Percentiles rank a stretch among this genome's conserved stretches.
Conservation (phyloP, 169 alveolate genomes). For the Plasmodium ovale region DNA sequence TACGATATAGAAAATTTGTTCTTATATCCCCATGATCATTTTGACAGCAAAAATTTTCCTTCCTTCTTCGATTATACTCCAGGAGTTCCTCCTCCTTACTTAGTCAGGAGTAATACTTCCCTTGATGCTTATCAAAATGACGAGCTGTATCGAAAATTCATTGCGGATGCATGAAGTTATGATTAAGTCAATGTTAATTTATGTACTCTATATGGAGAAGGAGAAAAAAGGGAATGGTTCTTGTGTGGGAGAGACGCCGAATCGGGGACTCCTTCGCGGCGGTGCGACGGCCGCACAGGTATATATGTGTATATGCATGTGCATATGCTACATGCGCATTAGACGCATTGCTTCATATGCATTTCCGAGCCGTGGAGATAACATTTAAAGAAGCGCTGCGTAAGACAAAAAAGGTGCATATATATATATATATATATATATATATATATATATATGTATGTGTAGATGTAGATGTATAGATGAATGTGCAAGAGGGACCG, state of each 20-base stretch:
- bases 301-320: no score
- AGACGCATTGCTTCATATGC: no score
- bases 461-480: not conserved
- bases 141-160: conserved; percentile 32
- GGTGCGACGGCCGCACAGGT: no score
- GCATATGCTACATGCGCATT: not conserved
- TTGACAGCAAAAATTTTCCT: conserved; percentile 65
- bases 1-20: conserved; percentile 80
- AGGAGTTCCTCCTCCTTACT: conserved; percentile 78
- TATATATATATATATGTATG: not conserved
- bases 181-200: no score
- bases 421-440: not conserved
- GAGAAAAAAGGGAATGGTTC: not conserved
- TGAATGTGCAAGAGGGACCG: not conserved
- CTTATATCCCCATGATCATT: conserved; percentile 78
- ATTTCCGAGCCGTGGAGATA: no score
- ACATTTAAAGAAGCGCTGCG: no score
- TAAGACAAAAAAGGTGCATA: no score
- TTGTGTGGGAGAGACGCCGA: no score
- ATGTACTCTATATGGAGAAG: no score
- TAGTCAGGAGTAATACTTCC: conserved; percentile 50
- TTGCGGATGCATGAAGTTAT: conserved; percentile 13
- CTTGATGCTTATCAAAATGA: conserved; percentile 54
- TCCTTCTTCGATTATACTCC: conserved; percentile 76
- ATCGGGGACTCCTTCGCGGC: no score